phyloP scores from a whole-genome alignment of 2,329 filamentous ascomycete species.

The Lecanoromycetidae sp. region DNA sequence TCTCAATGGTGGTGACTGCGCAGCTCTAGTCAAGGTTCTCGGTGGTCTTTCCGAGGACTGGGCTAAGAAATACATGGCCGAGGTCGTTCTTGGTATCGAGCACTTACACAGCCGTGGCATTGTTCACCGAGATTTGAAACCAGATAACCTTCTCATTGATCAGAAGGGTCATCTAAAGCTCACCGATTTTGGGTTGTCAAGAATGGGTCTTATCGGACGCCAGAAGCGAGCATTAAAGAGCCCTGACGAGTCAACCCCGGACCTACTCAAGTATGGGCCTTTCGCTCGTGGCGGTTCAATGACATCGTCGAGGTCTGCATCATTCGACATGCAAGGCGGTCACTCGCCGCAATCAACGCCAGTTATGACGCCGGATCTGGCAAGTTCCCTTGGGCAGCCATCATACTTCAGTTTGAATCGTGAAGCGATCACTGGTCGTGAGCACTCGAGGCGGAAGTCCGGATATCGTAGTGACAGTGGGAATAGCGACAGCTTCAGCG shows the following conservation, averaged over 20 bases:
- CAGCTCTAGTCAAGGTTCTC: constrained; percentile 87
- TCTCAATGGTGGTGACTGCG: constrained; percentile 91
- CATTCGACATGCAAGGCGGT: constrained; percentile 72
- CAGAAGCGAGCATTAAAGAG: constrained; percentile 83
- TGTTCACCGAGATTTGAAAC: constrained; percentile 92
- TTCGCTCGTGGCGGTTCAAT: constrained; percentile 78
- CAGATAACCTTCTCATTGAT: constrained; percentile 93
- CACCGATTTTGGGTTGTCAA: constrained; percentile 91
- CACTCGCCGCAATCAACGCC: constrained; percentile 78
- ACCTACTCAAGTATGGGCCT: constrained; percentile 81
- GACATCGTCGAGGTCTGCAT: constrained; percentile 82
- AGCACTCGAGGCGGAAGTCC: constrained; percentile 56
- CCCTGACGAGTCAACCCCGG: constrained; percentile 71
- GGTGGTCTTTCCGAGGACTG: constrained; percentile 90
- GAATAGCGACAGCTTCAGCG: constrained; percentile 70
- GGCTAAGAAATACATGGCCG: constrained; percentile 94
- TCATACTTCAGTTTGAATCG: constrained; percentile 80
- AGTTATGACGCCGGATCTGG: constrained; percentile 67
- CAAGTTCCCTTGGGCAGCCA: constrained; percentile 59
- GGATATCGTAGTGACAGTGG: constrained; percentile 84
- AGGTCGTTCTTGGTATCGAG: constrained; percentile 93
- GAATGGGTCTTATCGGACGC: constrained; percentile 91
- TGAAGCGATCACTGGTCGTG: constrained; percentile 44
- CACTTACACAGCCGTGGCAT: constrained; percentile 90
- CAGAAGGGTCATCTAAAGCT: constrained; percentile 93